phyloP scores from a whole-genome alignment of 2,329 filamentous ascomycete genomes.

The Hypoxylon rubiginosum region DNA sequence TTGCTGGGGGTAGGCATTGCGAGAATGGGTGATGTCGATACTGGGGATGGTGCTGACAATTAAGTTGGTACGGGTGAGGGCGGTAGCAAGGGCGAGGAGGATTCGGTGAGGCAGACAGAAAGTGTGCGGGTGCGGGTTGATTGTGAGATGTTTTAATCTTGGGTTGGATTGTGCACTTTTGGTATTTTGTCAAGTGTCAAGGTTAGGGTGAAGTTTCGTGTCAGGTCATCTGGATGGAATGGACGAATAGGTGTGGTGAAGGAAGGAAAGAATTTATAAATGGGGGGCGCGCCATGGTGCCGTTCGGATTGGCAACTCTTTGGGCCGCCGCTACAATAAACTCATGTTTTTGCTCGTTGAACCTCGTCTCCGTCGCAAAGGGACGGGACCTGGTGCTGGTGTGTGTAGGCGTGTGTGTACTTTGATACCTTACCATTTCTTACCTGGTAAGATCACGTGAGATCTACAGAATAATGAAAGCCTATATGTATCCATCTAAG shows the following conservation, averaged over 20 bases:
- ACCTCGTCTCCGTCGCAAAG: constrained; percentile 1
- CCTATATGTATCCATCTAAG: background rate
- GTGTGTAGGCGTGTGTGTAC: background rate
- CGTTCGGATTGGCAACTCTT: constrained; percentile 1
- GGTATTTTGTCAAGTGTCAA: constrained; percentile 38
- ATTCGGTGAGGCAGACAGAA: constrained; percentile 26
- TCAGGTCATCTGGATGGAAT: constrained; percentile 44
- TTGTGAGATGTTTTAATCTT: constrained; percentile 31
- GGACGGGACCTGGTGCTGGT: background rate
- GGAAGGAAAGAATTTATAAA: constrained; percentile 1
- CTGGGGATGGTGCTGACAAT: background rate
- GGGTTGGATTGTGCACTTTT: constrained; percentile 43
- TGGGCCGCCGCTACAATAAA: background rate
- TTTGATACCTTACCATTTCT: background rate
- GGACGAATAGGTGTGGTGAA: constrained; percentile 21
- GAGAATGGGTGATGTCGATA: constrained; percentile 18
- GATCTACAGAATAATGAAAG: background rate
- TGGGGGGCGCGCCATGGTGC: constrained; percentile 2
- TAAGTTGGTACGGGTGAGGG: background rate
- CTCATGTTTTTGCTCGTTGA: constrained; percentile 5
- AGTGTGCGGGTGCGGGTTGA: constrained; percentile 26
- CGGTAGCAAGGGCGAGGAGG: constrained; percentile 26
- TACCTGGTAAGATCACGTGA: constrained; percentile 2
- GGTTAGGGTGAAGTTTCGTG: constrained; percentile 25
- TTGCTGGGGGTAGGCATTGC: constrained; percentile 56